Base-by-base conservation (phyloP, 2,329 filamentous ascomycete genomes). In the Neospermospora avenae region DNA sequence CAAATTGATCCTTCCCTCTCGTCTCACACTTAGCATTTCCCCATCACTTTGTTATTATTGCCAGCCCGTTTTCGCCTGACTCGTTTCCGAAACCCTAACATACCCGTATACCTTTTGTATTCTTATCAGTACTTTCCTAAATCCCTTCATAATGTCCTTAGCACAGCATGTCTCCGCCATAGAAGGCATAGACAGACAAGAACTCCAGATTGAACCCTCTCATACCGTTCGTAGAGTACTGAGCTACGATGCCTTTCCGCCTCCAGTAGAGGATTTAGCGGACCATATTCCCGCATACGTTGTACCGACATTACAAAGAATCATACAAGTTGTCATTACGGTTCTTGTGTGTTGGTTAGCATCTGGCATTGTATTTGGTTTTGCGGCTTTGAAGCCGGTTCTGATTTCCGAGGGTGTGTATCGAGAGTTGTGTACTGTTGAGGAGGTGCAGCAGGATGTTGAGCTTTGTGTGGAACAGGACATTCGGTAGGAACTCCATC, bases 391-490 rank as follows among this genome's bases (percentile, higher is more conserved):
- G 42, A 61, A 61, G 28, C 59, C 59, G 14, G 55, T 61, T 16
- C 42, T 61, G 25, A 56, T 58, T 8, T 61, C 59, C 3, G 59
- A 61, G 44, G 56, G 56, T 1, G 59, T 61, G 2, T 61, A 61
- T 49, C 51, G 56, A 45, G 59, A 61, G 16, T 37, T 51, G 28
- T 61, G 59, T 48, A 61, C 59, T 0, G 39, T 37, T 1, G 55
- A 61, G 18, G 59, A 61, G 37, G 35, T 61, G 49, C 39, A 35
- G 18, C 55, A 58, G 4, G 48, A 44, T 58, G 55, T 61, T 18
- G 59, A 58, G 28, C 24, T 61, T 13, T 61, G 59, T 25, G n/a
- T 58, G 37, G 59, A 61, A 20, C 59, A 61, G 41, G 59, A 61
- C 34, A 61, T 61, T 37, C 46, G 55, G 55, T 61, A 55, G 41